Evolutionary conservation across 139 green algal species (phyloP), one percentile per base, ranked within the genome.

Genomic region (Auxenochlorella protothecoides): DNA sequence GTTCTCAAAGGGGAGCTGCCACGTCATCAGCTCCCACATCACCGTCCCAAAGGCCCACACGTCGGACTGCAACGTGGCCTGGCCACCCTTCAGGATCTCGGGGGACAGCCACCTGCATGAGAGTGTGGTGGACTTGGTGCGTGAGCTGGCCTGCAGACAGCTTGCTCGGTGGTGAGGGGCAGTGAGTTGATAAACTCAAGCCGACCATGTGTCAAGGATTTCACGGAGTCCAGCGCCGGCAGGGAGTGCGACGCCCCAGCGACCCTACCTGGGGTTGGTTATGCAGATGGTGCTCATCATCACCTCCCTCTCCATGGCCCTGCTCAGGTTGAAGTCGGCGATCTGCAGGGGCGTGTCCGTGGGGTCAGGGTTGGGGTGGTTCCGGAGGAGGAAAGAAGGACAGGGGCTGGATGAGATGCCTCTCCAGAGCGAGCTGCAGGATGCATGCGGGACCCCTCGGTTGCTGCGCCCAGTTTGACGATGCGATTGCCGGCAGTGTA

Each of bases 11-110:
- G 84, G 84, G 68, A 84, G 68, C 60, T 78, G 65, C 82, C 78
- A 85, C 10, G 79, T 82, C 9, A 73, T 5, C 57, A 88, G 73
- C 77, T 88, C 82, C 81, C 83, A 88, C 70, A 89, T 71, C 60
- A 89, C 83, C 63, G 85, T 75, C 55, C 84, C 82, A 68, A 88
- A 89, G n/a, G 68, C 75, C 68, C 84, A 88, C 8, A 86, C 73
- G 66, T 86, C 84, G 5, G 77, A 66, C 60, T 74, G 66, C 63
- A 78, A 76, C 15, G 79, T 77, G 27, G 65, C 74, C 3, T 67
- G 10, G 9, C 65, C 73, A 12, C 78, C 78, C 7, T 4, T 13
- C 9, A 89, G 71, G 44, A 88, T 73, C 61, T 88, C 82, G 10
- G 84, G 84, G 0, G 83, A 79, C 51, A 85, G 71, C 84, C 84